Percentiles rank a stretch among this genome's conserved stretches.
These are phyloP conservation scores for Bacidia gigantensis DNA, from an alignment of 495 filamentous ascomycete genomes.

Conservation along the genomic window DNA sequence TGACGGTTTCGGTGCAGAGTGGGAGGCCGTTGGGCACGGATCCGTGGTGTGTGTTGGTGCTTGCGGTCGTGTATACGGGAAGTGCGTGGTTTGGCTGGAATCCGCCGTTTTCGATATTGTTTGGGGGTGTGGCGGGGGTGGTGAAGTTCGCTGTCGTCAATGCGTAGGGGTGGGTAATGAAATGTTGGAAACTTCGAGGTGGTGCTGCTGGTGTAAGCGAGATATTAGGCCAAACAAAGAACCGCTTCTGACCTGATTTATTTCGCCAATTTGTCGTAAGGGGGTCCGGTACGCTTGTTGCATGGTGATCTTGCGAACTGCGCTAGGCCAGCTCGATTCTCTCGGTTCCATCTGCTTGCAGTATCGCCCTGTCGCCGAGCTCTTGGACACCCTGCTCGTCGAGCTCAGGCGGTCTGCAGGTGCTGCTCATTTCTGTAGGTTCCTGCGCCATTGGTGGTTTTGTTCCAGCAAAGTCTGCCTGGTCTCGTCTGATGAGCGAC, in stretches of 20 bases:
- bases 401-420: background rate
- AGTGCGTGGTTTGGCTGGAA: constrained; percentile 16
- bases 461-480: no score
- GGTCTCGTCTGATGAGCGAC: no score
- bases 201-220: no score
- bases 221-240: no score
- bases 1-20: constrained; percentile 32
- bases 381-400: background rate
- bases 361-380: background rate
- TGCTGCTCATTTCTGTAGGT: background rate
- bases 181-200: no score
- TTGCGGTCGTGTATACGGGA: constrained; percentile 15
- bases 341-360: background rate
- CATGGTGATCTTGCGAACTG: no score
- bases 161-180: no score
- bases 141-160: constrained; percentile 5
- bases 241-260: no score
- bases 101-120: constrained; percentile 16
- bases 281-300: no score
- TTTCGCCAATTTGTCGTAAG: no score
- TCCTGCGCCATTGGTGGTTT: background rate
- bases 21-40: constrained; percentile 20
- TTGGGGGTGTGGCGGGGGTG: constrained; percentile 14
- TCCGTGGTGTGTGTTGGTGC: constrained; percentile 19
- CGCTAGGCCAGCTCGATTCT: background rate